A percentile compares a stretch with the other conserved stretches of the same genome.
Conservation (phyloP, 768 basidiomycete genomes). For the Hypholoma sublateritium region DNA sequence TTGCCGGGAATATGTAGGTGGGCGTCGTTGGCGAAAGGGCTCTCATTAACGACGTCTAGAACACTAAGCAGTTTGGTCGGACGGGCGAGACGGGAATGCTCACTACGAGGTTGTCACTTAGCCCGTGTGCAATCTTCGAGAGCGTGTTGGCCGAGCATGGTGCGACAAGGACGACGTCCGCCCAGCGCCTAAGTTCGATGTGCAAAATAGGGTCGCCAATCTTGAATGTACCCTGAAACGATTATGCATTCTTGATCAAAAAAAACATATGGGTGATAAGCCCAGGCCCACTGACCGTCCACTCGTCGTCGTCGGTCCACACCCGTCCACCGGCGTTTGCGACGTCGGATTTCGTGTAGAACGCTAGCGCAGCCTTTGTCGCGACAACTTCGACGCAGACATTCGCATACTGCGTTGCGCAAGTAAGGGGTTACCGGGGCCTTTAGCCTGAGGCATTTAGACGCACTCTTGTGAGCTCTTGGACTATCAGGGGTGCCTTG, state of each 20-base stretch:
- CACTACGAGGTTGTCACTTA: constrained; percentile 91
- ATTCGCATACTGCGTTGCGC: constrained; percentile 55
- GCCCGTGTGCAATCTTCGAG: constrained; percentile 85
- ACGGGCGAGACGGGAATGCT: constrained; percentile 16
- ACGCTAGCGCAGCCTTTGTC: constrained; percentile 74
- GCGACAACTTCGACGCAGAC: constrained; percentile 84
- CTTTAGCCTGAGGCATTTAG: neutral
- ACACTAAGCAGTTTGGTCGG: neutral
- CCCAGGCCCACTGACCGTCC: constrained; percentile 60
- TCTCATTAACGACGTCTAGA: constrained; percentile 76
- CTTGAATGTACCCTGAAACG: constrained; percentile 59
- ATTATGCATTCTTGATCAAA: neutral
- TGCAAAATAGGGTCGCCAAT: constrained; percentile 94
- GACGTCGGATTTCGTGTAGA: constrained; percentile 63
- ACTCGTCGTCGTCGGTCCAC: constrained; percentile 93
- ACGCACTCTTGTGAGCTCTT: constrained; percentile 61
- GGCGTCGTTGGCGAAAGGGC: constrained; percentile 83
- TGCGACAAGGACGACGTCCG: constrained; percentile 91
- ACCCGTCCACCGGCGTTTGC: constrained; percentile 55
- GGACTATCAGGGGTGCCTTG: constrained; percentile 88
- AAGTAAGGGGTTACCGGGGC: neutral
- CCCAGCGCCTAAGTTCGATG: constrained; percentile 93
- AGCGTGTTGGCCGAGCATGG: constrained; percentile 98
- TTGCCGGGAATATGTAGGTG: constrained; percentile 92
- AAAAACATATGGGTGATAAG: neutral